phyloP scores from a whole-genome alignment of 2,329 filamentous ascomycete genomes.

The Gliomastix tumulicola region DNA sequence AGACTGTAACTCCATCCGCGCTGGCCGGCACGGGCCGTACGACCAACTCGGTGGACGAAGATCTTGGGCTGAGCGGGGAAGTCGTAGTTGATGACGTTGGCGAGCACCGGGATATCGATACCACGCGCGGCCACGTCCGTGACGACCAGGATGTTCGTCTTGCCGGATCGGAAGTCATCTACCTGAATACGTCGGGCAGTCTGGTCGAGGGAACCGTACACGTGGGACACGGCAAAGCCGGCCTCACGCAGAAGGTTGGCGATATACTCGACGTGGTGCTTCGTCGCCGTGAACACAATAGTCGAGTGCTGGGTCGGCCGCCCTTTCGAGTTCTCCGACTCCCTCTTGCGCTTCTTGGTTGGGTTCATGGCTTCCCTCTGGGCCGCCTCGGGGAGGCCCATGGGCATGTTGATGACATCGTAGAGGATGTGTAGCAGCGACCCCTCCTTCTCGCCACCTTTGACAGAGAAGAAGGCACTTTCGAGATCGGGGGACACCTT shows the following conservation, averaged over 20 bases:
- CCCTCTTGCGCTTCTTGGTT: conserved; percentile 68
- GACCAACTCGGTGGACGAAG: conserved; percentile 91
- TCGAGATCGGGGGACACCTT: conserved; percentile 96
- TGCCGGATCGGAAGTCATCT: conserved; percentile 77
- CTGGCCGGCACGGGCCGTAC: conserved; percentile 89
- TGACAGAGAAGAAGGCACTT: conserved; percentile 90
- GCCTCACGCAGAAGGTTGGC: conserved; percentile 69
- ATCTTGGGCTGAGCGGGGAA: conserved; percentile 96
- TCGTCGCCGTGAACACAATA: conserved; percentile 89
- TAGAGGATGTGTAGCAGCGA: conserved; percentile 83
- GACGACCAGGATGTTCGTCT: conserved; percentile 86
- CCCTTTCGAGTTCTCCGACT: conserved; percentile 40
- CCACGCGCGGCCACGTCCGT: conserved; percentile 95
- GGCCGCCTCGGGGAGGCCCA: conserved; percentile 49
- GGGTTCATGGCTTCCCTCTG: conserved; percentile 34
- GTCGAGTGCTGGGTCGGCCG: conserved; percentile 87
- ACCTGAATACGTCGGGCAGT: conserved; percentile 89
- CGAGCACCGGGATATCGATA: conserved; percentile 94
- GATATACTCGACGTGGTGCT: conserved; percentile 95
- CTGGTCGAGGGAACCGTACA: conserved; percentile 92
- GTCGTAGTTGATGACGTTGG: conserved; percentile 98
- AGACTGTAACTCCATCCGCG: conserved; percentile 94
- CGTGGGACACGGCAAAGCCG: conserved; percentile 87
- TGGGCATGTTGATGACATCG: conserved; percentile 88
- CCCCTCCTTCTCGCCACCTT: conserved; percentile 89